Evolutionary conservation across 129 eudicot species (phyloP).

Genomic region (Glebionis coronaria): DNA sequence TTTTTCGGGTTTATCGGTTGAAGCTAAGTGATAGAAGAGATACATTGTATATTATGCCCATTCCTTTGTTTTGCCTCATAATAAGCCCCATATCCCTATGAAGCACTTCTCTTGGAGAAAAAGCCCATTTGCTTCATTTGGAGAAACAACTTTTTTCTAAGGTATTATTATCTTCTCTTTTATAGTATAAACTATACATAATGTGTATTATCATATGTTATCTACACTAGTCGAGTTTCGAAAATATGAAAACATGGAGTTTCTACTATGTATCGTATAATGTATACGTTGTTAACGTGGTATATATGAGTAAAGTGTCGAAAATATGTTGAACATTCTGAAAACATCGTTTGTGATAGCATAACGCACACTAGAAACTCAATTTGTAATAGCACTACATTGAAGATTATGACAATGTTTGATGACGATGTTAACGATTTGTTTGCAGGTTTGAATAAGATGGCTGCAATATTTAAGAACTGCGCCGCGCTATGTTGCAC

Average conservation of each 20-base stretch:
- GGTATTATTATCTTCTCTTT: conserved; percentile 22
- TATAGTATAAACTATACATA: too few relatives aligned
- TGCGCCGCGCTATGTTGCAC: conserved; percentile 58
- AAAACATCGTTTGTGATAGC: not conserved
- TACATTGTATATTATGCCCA: conserved; percentile 21
- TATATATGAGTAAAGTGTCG: not conserved
- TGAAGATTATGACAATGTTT: too few relatives aligned
- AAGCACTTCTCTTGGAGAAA: conserved; percentile 30
- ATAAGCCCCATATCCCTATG: conserved; percentile 37
- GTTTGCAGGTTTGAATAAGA: conserved; percentile 21
- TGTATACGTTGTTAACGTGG: too few relatives aligned
- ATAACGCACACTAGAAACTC: not conserved
- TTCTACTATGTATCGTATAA: too few relatives aligned
- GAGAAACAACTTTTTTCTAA: conserved; percentile 19
- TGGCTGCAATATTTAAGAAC: conserved; percentile 43
- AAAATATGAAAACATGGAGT: not conserved
- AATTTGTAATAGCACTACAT: too few relatives aligned
- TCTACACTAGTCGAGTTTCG: too few relatives aligned
- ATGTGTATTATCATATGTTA: too few relatives aligned
- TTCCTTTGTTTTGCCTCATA: conserved; percentile 22
- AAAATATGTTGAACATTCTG: not conserved
- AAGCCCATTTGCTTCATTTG: conserved; percentile 21
- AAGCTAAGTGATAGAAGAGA: too few relatives aligned
- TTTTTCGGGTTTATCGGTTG: conserved; percentile 3
- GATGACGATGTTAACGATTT: too few relatives aligned